A percentile compares a stretch with the other conserved stretches of the same genome.
Conservation (phyloP, 2,329 filamentous ascomycete species). For the Trichophyton mentagrophytes region DNA sequence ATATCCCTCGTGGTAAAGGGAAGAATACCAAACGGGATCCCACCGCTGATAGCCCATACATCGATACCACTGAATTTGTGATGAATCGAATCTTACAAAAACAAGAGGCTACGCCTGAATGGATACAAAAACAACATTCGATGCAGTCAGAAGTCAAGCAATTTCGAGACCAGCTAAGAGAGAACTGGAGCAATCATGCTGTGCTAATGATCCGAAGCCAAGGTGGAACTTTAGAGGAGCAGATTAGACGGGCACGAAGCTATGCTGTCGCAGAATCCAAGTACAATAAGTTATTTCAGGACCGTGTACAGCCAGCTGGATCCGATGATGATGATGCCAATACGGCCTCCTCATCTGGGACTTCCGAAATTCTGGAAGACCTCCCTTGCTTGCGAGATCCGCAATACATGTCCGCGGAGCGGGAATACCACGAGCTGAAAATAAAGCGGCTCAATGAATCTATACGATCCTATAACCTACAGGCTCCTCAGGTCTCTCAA, state of each 20-base stretch:
- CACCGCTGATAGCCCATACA: conserved; percentile 71
- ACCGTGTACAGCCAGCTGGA: neutral
- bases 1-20: conserved; percentile 66
- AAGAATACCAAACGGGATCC: conserved; percentile 60
- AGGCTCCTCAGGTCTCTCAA: conserved; percentile 82
- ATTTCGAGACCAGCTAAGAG: conserved; percentile 63
- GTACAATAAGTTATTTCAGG: conserved; percentile 4
- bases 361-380: conserved; percentile 23
- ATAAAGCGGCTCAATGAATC: conserved; percentile 67
- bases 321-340: neutral
- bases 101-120: conserved; percentile 88
- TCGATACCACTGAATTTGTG: conserved; percentile 94
- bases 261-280: conserved; percentile 55
- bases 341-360: conserved; percentile 6
- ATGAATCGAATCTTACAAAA: conserved; percentile 98
- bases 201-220: conserved; percentile 62
- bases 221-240: conserved; percentile 61
- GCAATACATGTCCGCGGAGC: conserved; percentile 60
- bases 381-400: conserved; percentile 62
- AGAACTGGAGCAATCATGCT: conserved; percentile 75
- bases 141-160: conserved; percentile 53
- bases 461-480: conserved; percentile 82
- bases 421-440: conserved; percentile 60
- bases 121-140: conserved; percentile 98
- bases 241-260: conserved; percentile 56